Evolutionary conservation across 306 rosid genomes (phyloP).

Genomic region (Gillenia trifoliata): DNA sequence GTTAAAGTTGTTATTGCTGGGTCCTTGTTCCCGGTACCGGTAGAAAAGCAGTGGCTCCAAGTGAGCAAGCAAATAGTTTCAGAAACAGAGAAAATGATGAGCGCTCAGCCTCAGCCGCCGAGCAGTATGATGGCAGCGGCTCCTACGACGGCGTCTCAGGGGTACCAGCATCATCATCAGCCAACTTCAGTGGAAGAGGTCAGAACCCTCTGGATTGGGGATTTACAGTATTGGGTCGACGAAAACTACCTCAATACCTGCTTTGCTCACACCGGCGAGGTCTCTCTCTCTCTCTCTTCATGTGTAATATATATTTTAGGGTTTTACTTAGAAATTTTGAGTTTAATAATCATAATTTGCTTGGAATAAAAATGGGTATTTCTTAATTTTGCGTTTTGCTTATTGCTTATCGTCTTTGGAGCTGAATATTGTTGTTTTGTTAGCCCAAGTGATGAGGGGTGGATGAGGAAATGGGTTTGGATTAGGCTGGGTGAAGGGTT

Average conservation of each 20-base stretch:
- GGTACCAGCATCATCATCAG: slow-evolving; percentile 36
- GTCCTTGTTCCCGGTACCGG: too few relatives aligned
- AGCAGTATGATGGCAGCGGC: slow-evolving; percentile 26
- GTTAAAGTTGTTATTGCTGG: too few relatives aligned
- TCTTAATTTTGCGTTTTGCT: neutral
- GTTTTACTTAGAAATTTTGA: neutral
- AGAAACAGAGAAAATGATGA: neutral
- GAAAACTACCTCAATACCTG: slow-evolving; percentile 65
- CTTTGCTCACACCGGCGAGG: slow-evolving; percentile 87
- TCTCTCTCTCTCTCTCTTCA: slow-evolving; percentile 15
- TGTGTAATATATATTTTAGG: neutral
- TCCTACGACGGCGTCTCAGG: slow-evolving; percentile 26
- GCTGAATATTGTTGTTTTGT: neutral
- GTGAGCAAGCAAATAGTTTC: neutral
- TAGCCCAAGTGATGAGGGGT: neutral
- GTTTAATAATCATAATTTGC: neutral
- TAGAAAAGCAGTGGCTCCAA: neutral
- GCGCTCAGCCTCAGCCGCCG: slow-evolving; percentile 9
- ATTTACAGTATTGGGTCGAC: slow-evolving; percentile 91
- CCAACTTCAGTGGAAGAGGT: slow-evolving; percentile 63
- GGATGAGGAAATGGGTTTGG: neutral
- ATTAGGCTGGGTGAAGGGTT: neutral
- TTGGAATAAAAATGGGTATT: neutral
- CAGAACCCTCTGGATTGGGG: slow-evolving; percentile 89
- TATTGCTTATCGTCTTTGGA: neutral